Evolutionary conservation across 768 basidiomycete genomes (phyloP).

Genomic region (Steccherinum ochraceum): DNA sequence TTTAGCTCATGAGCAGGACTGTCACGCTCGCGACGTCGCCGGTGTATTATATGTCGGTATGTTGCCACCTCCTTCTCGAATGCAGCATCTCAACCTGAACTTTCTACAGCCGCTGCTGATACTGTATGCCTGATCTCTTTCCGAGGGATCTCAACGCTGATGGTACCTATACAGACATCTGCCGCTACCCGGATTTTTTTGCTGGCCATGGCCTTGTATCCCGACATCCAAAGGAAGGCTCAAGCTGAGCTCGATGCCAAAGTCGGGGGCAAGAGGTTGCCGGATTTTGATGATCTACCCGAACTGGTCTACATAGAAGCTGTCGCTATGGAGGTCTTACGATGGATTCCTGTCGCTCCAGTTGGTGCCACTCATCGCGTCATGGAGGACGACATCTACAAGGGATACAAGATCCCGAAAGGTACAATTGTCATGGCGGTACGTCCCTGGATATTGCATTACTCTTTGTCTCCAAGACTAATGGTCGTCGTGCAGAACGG

Average conservation of each 20-base stretch:
- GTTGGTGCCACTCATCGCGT: slow-evolving; percentile 6
- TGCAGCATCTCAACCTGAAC: too few species aligned
- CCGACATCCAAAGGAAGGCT: slow-evolving; percentile 24
- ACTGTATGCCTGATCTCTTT: not conserved
- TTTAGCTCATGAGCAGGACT: not conserved
- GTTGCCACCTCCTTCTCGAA: not conserved
- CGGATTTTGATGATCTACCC: slow-evolving; percentile 18
- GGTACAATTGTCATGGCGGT: slow-evolving; percentile 3
- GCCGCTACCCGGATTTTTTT: slow-evolving; percentile 11
- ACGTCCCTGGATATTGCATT: not conserved
- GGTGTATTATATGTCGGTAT: not conserved
- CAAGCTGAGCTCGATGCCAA: slow-evolving; percentile 33
- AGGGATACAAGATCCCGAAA: slow-evolving; percentile 4
- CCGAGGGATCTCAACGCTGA: too few species aligned
- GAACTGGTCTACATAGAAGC: slow-evolving; percentile 23
- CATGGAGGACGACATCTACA: slow-evolving; percentile 1
- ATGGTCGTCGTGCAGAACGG: not conserved
- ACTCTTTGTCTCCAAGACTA: not conserved
- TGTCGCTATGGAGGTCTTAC: slow-evolving; percentile 24
- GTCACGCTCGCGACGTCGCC: not conserved
- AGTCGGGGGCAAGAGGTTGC: slow-evolving; percentile 25
- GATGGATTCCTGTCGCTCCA: slow-evolving; percentile 12
- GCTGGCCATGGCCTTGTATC: slow-evolving; percentile 19
- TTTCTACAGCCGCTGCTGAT: not conserved
- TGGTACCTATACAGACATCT: slow-evolving; percentile 8